Base-by-base conservation (phyloP, 1,139 yeast genomes). In the Chernovozyma aurita region DNA sequence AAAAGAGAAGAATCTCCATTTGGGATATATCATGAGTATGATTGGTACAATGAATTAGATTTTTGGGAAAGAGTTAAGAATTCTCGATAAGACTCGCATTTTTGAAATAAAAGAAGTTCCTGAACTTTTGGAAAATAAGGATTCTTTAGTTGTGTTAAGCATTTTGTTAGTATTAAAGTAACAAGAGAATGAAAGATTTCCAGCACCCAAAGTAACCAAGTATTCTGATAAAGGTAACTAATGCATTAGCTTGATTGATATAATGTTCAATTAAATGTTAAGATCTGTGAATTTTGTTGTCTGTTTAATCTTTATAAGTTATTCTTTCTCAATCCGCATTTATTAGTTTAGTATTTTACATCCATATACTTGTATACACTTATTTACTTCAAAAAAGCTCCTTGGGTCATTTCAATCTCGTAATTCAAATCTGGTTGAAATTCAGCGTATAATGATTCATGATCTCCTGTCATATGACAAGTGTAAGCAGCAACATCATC, bases 401-500 rank as follows among this genome's bases (percentile, higher is more conserved):
- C 37, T 11, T 31, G 20, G 26, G 30, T 31, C 30, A 33, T 18
- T 11, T 21, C 37, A 26, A 33, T 17, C 21, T 33, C 37, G 33
- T 36, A 36, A 14, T 29, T 36, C 13, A 28, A 57, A 40, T 63
- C 66, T 1, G 83, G 77, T 59, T 80, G 86, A 59, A 81, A 80
- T 48, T 81, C 87, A 33, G 76, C 67, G 56, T 76, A 83, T 42
- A 80, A 55, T 4, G 79, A 65, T 43, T 77, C 86, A 3, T 81
- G 74, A 50, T 80, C 85, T 14, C 76, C 74, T 12, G 73, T 65
- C 55, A 76, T 68, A 39, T 70, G 67, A 43, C 65, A 72, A 7
- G 87, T 81, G 59, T 73, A 81, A 28, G 70, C 71, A n/a, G 88
- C 87, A 42, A 71, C 83, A 35, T 75, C 76, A 39, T 78, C 77